A percentile compares a stretch with the other conserved stretches of the same genome.
These are phyloP conservation scores for Kodamaea fungicola DNA, from an alignment of 1,139 yeast species.

Conservation along the genomic window DNA sequence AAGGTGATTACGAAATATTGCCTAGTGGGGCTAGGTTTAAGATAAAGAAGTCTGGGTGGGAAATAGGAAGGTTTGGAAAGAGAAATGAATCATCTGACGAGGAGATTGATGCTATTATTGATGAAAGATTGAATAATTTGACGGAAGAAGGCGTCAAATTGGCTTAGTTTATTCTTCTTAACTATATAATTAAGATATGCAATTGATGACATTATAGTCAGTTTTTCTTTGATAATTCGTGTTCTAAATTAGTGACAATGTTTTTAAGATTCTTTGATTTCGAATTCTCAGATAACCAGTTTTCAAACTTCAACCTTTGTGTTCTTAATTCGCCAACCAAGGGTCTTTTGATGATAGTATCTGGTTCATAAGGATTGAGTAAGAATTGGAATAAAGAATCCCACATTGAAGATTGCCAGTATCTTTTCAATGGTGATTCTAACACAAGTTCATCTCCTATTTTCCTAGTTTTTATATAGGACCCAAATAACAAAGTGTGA, in stretches of 20 bases:
- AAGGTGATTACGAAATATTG: slow-evolving; percentile 51
- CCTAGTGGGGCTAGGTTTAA: slow-evolving; percentile 69
- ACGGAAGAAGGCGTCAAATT: slow-evolving; percentile 9
- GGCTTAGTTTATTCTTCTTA: no score
- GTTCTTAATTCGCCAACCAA: slow-evolving; percentile 33
- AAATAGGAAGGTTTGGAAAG: slow-evolving; percentile 14
- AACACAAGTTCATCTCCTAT: slow-evolving; percentile 30
- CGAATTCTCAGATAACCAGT: slow-evolving; percentile 33
- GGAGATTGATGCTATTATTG: slow-evolving; percentile 60
- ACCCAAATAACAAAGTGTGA: slow-evolving; percentile 71
- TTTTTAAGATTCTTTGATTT: slow-evolving; percentile 15
- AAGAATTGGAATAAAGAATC: slow-evolving; percentile 57
- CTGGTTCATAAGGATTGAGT: slow-evolving; percentile 51
- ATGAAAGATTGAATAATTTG: slow-evolving; percentile 43
- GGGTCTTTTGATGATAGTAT: slow-evolving; percentile 27
- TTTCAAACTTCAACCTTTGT: slow-evolving; percentile 42
- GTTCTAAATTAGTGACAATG: slow-evolving; percentile 18
- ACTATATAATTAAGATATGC: not conserved
- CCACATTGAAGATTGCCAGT: slow-evolving; percentile 82
- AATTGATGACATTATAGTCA: not conserved
- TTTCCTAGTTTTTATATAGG: slow-evolving; percentile 47
- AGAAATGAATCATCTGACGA: slow-evolving; percentile 25
- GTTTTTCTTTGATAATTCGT: slow-evolving; percentile 12
- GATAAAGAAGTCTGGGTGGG: slow-evolving; percentile 25
- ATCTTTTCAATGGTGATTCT: slow-evolving; percentile 55